These are phyloP conservation scores for Cryptomeria japonica DNA, from an alignment of 75 land plant species.

Conservation along the genomic window DNA sequence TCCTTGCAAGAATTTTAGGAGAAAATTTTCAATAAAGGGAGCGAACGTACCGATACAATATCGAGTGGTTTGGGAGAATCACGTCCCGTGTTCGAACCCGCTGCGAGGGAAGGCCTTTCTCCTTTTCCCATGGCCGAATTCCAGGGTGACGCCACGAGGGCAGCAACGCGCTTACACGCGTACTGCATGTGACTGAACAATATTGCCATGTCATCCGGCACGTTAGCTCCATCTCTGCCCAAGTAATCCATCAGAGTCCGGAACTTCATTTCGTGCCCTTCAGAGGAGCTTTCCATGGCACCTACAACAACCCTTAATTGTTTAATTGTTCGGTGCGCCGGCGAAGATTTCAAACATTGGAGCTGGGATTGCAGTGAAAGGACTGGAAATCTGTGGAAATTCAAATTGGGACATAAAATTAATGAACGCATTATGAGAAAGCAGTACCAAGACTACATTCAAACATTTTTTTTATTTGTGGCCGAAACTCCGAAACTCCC, in stretches of 20 bases:
- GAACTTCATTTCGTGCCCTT: constrained; percentile 3
- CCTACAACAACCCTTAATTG: neutral
- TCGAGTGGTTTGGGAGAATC: constrained; percentile 94
- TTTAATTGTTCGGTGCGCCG: neutral
- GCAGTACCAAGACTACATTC: neutral
- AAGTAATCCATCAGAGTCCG: constrained; percentile 65
- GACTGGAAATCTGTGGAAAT: neutral
- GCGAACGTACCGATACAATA: constrained; percentile 59
- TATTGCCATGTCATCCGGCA: constrained; percentile 71
- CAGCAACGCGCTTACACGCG: constrained; percentile 84
- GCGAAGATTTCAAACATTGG: neutral
- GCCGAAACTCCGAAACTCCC: no score
- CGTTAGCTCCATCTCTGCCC: constrained; percentile 52
- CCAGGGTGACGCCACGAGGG: constrained; percentile 90
- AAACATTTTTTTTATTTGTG: neutral
- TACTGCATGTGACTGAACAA: constrained; percentile 75
- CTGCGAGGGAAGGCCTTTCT: neutral
- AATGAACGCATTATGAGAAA: neutral
- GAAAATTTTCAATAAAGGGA: no score
- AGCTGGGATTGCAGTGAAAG: neutral
- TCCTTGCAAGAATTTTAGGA: neutral
- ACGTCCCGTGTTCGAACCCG: constrained; percentile 28
- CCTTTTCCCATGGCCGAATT: constrained; percentile 32
- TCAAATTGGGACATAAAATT: neutral
- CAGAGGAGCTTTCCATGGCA: neutral